Evolutionary conservation across 1,284 basidiomycete genomes (phyloP).

Genomic region (Clitocybe nebularis): DNA sequence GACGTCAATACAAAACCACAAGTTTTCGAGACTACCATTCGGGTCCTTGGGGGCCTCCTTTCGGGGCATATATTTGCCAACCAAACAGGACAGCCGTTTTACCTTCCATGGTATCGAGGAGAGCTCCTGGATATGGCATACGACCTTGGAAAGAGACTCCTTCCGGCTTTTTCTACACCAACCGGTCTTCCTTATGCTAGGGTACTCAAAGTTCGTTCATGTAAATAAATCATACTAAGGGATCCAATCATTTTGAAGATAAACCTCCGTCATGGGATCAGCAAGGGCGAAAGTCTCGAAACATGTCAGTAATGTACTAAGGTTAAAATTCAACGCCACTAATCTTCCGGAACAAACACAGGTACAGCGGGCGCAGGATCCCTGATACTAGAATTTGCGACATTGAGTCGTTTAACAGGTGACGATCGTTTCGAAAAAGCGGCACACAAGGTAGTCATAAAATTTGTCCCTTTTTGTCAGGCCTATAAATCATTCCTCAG

Average conservation of each 20-base stretch:
- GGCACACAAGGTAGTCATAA: conserved; percentile 49
- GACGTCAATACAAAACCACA: conserved; percentile 89
- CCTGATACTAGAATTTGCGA: conserved; percentile 89
- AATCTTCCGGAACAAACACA: conserved; percentile 29
- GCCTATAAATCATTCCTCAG: conserved; percentile 17
- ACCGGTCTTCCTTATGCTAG: conserved; percentile 90
- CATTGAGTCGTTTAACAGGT: conserved; percentile 82
- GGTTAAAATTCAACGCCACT: conserved; percentile 2
- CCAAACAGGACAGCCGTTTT: conserved; percentile 58
- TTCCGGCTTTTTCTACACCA: conserved; percentile 86
- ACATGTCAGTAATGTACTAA: conserved; percentile 56
- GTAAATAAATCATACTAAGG: too few relatives aligned
- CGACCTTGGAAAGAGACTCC: conserved; percentile 79
- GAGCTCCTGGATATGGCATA: conserved; percentile 77
- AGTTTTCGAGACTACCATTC: conserved; percentile 88
- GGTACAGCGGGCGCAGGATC: conserved; percentile 91
- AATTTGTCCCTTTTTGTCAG: neutral
- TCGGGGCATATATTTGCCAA: conserved; percentile 83
- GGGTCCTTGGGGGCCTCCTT: conserved; percentile 83
- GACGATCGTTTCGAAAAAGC: conserved; percentile 84
- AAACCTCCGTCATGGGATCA: conserved; percentile 71
- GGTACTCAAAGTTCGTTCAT: conserved; percentile 37
- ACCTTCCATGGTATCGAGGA: conserved; percentile 72
- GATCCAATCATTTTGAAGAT: conserved; percentile 43
- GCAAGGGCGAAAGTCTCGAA: conserved; percentile 67